These are phyloP conservation scores for Amauroascus niger DNA, from an alignment of 2,329 filamentous ascomycete species.

Conservation along the genomic window DNA sequence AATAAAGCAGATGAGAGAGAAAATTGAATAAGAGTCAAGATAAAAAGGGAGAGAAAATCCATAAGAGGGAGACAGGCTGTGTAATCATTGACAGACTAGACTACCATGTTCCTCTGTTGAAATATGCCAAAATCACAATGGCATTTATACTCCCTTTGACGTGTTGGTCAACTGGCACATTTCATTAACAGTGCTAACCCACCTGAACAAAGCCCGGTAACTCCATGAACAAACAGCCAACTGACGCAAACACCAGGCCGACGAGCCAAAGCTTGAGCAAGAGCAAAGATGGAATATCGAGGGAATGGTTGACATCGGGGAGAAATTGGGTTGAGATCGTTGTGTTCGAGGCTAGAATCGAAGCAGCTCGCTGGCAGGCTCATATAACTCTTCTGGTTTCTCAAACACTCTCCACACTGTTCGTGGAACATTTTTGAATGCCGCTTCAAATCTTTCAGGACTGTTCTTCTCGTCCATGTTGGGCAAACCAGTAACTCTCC, in stretches of 20 bases:
- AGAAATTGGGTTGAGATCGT: background rate
- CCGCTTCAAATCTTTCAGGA: constrained; percentile 65
- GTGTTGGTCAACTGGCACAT: background rate
- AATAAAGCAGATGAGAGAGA: background rate
- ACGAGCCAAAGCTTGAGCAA: background rate
- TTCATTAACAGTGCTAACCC: background rate
- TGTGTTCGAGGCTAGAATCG: background rate
- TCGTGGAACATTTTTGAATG: constrained; percentile 64
- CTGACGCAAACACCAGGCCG: background rate
- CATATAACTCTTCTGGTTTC: constrained; percentile 55
- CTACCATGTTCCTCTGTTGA: background rate
- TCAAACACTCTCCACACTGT: constrained; percentile 74
- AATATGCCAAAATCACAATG: background rate
- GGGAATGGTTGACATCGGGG: background rate
- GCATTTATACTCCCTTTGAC: background rate
- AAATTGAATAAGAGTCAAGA: background rate
- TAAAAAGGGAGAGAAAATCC: background rate
- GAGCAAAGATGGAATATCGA: background rate
- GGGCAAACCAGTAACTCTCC: constrained; percentile 68
- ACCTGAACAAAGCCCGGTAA: background rate
- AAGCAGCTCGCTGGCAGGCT: constrained; percentile 25
- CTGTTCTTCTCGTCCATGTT: constrained; percentile 66
- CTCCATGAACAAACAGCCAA: background rate
- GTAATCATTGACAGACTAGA: background rate
- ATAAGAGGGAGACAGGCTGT: background rate